These are phyloP conservation scores for Filobasidium uniguttulatum DNA, from an alignment of 1,284 basidiomycete species.

Conservation along the genomic window DNA sequence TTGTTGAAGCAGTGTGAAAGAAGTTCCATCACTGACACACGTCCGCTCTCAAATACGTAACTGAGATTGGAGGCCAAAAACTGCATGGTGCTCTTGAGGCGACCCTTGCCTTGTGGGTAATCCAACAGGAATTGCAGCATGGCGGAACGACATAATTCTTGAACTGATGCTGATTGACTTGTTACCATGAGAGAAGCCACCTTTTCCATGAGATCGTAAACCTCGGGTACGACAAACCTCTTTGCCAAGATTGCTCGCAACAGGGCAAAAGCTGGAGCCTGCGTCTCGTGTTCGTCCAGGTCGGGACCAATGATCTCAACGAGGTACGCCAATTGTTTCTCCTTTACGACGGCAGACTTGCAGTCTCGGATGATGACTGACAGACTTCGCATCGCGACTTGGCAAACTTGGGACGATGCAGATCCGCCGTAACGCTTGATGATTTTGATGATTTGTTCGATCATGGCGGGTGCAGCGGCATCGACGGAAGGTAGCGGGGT, in stretches of 20 bases:
- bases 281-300: slow-evolving; percentile 83
- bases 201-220: slow-evolving; percentile 94
- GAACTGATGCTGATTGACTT: slow-evolving; percentile 77
- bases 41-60: slow-evolving; percentile 80
- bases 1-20: slow-evolving; percentile 70
- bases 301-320: slow-evolving; percentile 77
- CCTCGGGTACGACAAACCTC: slow-evolving; percentile 85
- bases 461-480: slow-evolving; percentile 66
- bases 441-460: slow-evolving; percentile 74
- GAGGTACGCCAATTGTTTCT: slow-evolving; percentile 76
- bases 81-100: slow-evolving; percentile 73
- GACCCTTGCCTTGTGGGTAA: slow-evolving; percentile 90
- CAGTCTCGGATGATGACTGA: slow-evolving; percentile 76
- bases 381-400: slow-evolving; percentile 76
- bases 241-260: slow-evolving; percentile 83
- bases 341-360: slow-evolving; percentile 63
- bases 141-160: slow-evolving; percentile 77
- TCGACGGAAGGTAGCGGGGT: slow-evolving; percentile 69
- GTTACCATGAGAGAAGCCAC: slow-evolving; percentile 92
- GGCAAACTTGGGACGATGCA: slow-evolving; percentile 70
- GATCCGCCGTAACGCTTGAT: slow-evolving; percentile 73
- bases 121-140: slow-evolving; percentile 92
- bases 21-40: slow-evolving; percentile 83
- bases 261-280: slow-evolving; percentile 74
- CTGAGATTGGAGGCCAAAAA: slow-evolving; percentile 90